phyloP scores from a whole-genome alignment of 73 alveolate genomes.

The Paramecium biaurelia region DNA sequence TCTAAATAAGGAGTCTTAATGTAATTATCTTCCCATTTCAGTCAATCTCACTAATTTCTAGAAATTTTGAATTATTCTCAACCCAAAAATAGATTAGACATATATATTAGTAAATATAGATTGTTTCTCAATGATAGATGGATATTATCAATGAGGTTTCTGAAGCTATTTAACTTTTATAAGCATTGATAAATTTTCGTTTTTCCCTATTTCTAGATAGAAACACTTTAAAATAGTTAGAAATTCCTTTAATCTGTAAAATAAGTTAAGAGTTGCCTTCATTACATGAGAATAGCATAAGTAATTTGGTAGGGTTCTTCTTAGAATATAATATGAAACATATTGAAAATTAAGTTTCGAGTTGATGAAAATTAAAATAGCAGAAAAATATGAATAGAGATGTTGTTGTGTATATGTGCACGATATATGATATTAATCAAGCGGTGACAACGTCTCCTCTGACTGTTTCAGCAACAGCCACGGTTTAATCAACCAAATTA shows the following conservation, averaged over 20 bases:
- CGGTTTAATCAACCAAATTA: slow-evolving; percentile 60
- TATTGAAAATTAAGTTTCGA: background rate
- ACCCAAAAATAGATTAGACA: no score
- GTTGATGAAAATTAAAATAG: background rate
- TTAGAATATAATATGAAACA: background rate
- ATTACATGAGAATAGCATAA: background rate
- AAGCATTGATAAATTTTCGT: background rate
- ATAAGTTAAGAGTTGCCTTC: background rate
- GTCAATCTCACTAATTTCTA: no score
- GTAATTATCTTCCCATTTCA: no score
- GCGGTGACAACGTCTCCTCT: slow-evolving; percentile 57
- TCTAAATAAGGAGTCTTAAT: no score
- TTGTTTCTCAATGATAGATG: background rate
- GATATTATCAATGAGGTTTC: background rate
- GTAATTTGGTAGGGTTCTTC: background rate
- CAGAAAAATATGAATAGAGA: background rate
- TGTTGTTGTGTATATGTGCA: background rate
- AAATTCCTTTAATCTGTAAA: background rate
- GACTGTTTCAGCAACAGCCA: slow-evolving; percentile 55
- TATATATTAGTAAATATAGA: background rate
- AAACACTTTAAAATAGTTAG: background rate
- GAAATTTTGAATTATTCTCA: no score
- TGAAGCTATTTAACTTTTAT: background rate
- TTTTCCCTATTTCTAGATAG: background rate
- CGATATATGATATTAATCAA: background rate